These are phyloP conservation scores for Starmerella khaoyaiensis DNA, from an alignment of 805 yeast genomes.

Conservation along the genomic window DNA sequence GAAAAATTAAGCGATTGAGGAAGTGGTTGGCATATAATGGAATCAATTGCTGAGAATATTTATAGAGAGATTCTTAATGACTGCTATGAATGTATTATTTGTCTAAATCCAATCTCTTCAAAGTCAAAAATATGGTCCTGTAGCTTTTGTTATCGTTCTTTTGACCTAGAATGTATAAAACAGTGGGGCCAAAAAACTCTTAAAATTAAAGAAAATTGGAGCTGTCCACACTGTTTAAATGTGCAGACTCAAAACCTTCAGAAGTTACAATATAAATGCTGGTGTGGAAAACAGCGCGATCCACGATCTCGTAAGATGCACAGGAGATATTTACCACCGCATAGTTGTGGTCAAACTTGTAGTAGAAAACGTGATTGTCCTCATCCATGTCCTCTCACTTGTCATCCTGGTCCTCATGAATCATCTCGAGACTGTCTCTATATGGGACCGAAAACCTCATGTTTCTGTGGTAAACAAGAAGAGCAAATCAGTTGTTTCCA, in stretches of 20 bases:
- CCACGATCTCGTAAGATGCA: neutral
- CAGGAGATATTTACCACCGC: conserved; percentile 12
- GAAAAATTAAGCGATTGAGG: too few relatives aligned
- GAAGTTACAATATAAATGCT: conserved; percentile 16
- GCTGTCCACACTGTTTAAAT: conserved; percentile 21
- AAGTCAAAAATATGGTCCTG: conserved; percentile 70
- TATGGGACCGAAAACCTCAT: conserved; percentile 17
- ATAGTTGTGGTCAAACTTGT: conserved; percentile 24
- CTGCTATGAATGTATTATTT: conserved; percentile 79
- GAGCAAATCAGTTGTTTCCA: conserved; percentile 12
- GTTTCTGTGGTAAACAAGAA: conserved; percentile 18
- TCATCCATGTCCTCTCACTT: conserved; percentile 22
- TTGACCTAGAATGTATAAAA: conserved; percentile 69
- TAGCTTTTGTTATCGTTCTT: conserved; percentile 60
- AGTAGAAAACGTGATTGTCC: conserved; percentile 20
- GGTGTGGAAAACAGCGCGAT: conserved; percentile 19
- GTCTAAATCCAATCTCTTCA: conserved; percentile 68
- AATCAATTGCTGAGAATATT: too few relatives aligned
- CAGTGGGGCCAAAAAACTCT: conserved; percentile 67
- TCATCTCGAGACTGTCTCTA: conserved; percentile 15
- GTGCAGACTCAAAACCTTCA: conserved; percentile 4
- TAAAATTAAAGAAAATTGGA: conserved; percentile 31
- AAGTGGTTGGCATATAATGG: too few relatives aligned
- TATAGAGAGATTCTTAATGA: too few relatives aligned
- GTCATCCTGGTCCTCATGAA: conserved; percentile 23